Evolutionary conservation across 2,329 filamentous ascomycete genomes (phyloP), one percentile per base, ranked within the genome.

Genomic region (Balansia obtecta): DNA sequence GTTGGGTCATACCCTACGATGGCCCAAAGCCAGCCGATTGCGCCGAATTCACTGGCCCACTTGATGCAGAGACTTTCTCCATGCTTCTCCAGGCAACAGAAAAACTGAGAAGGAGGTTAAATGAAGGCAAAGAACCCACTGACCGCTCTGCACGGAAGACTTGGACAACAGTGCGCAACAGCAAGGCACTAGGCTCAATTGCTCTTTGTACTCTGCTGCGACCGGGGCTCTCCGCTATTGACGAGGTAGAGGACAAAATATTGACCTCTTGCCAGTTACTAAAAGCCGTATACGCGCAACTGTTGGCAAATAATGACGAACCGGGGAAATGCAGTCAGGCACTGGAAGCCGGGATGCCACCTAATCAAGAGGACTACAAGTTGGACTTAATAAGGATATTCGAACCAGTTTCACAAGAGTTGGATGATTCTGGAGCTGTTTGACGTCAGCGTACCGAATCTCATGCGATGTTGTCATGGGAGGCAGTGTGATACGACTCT

Each of bases 1-100:
- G 69, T 13, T 82, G 79, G 71, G 79, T 83, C 34, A 71, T 76
- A 56, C 74, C 77, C 20, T 83, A 86, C 58, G 79, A 77, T 27
- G 40, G 12, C 18, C 32, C 27, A 15, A 6, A n/a, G 74, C 76
- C 45, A 74, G 7, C n/a, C 5, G 20, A 37, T 32, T 22, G 10
- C n/a, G 6, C 41, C 18, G 48, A 49, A 34, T 4, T 18, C 9
- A 18, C 16, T 22, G 18, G 4, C 46, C 33, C n/a, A 13, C 37
- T 51, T 5, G 49, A 46, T 39, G 13, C 45, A 4, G n/a, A 42
- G 13, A 39, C n/a, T 12, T 30, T 11, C 22, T 30, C 12, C 9
- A 43, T 39, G 34, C 49, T 51, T 32, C 37, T 50, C 2, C 44
- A 33, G 12, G 52, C 52, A 20, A 46, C 33, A 30, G 32, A 49